Evolutionary conservation across 306 rosid genomes (phyloP).

Genomic region (Citrullus amarus): DNA sequence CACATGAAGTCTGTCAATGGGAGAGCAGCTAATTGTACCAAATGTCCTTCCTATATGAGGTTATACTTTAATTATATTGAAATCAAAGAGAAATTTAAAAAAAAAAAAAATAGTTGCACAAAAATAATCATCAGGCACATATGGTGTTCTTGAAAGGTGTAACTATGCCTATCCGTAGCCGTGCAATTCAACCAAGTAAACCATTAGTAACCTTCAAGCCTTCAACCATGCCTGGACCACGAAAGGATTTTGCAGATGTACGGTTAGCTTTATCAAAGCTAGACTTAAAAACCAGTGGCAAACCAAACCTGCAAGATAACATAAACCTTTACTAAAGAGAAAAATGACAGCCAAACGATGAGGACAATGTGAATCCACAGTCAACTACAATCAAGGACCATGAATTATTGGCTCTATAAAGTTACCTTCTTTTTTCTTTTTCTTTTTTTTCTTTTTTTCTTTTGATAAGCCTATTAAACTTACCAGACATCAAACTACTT

Average conservation of each 20-base stretch:
- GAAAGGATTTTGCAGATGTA: slow-evolving; percentile 89
- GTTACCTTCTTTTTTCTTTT: not conserved
- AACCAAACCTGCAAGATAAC: slow-evolving; percentile 54
- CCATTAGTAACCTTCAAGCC: slow-evolving; percentile 63
- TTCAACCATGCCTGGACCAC: slow-evolving; percentile 86
- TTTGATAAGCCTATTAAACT: no score
- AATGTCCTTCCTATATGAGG: not conserved
- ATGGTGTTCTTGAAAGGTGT: not conserved
- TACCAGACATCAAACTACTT: not conserved
- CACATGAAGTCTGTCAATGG: not conserved
- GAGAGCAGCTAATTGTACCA: not conserved
- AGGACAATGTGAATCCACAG: not conserved
- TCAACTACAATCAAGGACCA: not conserved
- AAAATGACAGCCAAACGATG: not conserved
- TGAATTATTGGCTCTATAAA: not conserved
- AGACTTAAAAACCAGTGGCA: slow-evolving; percentile 88
- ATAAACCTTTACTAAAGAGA: not conserved
- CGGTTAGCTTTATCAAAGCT: slow-evolving; percentile 97
- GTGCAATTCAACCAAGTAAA: not conserved
- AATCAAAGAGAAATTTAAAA: not conserved
- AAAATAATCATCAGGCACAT: not conserved
- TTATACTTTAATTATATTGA: not conserved
- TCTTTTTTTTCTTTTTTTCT: no score
- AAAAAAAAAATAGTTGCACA: not conserved
- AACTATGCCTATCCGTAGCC: not conserved